A percentile compares a stretch with the other conserved stretches of the same genome.
Evolutionary conservation across 2,329 filamentous ascomycete species (phyloP).

Genomic region (Fusarium domesticum): DNA sequence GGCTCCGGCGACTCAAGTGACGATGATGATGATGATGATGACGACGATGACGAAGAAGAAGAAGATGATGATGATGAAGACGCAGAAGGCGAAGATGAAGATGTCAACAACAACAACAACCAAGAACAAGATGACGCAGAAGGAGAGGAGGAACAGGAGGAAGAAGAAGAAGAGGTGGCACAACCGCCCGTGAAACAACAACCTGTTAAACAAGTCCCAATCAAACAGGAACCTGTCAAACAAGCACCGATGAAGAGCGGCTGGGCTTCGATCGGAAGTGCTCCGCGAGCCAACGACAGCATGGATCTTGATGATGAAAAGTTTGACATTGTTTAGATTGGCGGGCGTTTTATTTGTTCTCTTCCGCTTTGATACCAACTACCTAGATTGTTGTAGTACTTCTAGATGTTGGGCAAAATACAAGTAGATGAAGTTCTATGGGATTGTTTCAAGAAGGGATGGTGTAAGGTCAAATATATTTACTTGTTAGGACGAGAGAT

Average conservation of each 20-base stretch:
- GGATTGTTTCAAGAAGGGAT: too few relatives aligned
- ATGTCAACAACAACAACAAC: too few relatives aligned
- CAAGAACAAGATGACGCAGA: conserved; percentile 6
- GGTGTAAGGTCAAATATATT: too few relatives aligned
- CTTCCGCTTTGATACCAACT: too few relatives aligned
- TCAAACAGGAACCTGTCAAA: conserved; percentile 16
- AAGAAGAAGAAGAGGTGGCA: conserved; percentile 13
- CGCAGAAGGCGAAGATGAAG: conserved; percentile 24
- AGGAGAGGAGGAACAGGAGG: conserved; percentile 19
- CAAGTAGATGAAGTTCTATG: too few relatives aligned
- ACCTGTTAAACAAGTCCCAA: conserved; percentile 12
- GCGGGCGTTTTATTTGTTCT: conserved; percentile 7
- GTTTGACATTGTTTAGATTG: conserved; percentile 33
- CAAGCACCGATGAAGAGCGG: conserved; percentile 27
- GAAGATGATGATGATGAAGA: conserved; percentile 37
- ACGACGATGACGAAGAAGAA: conserved; percentile 39
- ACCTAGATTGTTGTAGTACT: too few relatives aligned
- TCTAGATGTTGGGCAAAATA: too few relatives aligned
- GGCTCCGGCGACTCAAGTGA: conserved; percentile 56
- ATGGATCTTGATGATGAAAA: conserved; percentile 34
- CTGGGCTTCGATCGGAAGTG: conserved; percentile 32
- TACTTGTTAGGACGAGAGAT: too few relatives aligned
- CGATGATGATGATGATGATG: conserved; percentile 43
- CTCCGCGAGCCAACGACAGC: conserved; percentile 23
- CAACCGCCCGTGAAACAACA: conserved; percentile 5